These are phyloP conservation scores for Globisporangium cystogenes DNA, from an alignment of 352 stramenopile genomes.

Conservation along the genomic window DNA sequence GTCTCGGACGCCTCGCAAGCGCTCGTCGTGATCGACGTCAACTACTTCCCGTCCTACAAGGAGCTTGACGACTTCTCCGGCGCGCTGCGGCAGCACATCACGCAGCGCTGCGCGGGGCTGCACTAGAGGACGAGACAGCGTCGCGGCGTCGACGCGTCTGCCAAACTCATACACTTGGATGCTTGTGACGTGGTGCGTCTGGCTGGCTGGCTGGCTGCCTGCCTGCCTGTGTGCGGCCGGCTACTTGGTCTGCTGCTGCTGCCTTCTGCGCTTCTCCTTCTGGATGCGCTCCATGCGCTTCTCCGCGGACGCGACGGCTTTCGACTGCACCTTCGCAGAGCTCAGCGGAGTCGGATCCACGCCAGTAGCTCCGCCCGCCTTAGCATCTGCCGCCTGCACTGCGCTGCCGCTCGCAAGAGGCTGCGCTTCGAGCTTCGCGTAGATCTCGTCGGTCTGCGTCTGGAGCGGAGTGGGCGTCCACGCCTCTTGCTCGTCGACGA, in stretches of 20 bases:
- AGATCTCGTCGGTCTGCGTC: constrained; percentile 6
- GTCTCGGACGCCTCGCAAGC: constrained; percentile 47
- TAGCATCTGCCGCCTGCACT: not conserved
- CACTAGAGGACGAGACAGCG: not conserved
- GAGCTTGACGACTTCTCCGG: constrained; percentile 66
- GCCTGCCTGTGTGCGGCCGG: too few relatives aligned
- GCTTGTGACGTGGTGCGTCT: not conserved
- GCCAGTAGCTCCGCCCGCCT: too few relatives aligned
- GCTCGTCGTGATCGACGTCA: constrained; percentile 80
- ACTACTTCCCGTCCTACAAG: constrained; percentile 87
- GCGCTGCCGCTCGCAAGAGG: not conserved
- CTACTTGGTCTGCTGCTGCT: constrained; percentile 1
- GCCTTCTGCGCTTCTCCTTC: constrained; percentile 13
- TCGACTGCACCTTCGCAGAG: not conserved
- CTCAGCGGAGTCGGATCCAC: too few relatives aligned
- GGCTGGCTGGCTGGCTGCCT: too few relatives aligned
- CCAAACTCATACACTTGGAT: not conserved
- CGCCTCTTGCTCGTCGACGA: not conserved
- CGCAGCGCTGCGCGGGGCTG: constrained; percentile 19
- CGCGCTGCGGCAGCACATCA: constrained; percentile 57
- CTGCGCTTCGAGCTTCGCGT: constrained; percentile 6
- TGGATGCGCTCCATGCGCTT: constrained; percentile 17
- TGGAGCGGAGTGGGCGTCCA: constrained; percentile 1
- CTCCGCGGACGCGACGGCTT: constrained; percentile 1
- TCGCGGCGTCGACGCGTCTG: not conserved